phyloP scores from a whole-genome alignment of 108 stramenopile species.

The Cylindrotheca fusiformis region DNA sequence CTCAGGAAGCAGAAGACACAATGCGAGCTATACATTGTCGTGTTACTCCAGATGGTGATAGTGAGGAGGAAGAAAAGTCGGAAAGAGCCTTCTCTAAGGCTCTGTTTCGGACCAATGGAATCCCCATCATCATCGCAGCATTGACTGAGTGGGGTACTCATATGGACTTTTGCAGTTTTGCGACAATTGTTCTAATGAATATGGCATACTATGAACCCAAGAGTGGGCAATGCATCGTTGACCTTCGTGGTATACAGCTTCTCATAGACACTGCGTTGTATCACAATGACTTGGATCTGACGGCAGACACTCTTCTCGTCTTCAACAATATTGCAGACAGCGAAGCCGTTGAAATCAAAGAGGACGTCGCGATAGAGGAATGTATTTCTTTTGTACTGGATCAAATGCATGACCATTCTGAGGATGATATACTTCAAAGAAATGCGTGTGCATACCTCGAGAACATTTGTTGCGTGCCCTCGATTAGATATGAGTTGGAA shows the following conservation, averaged over 20 bases:
- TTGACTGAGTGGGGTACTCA: not conserved
- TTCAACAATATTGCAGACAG: not conserved
- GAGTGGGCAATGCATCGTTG: too few species aligned
- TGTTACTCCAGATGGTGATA: not conserved
- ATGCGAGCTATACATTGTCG: not conserved
- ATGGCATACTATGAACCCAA: not conserved
- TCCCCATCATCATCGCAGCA: not conserved
- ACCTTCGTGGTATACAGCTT: too few species aligned
- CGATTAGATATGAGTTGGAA: too few species aligned
- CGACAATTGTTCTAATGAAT: not conserved
- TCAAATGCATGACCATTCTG: not conserved
- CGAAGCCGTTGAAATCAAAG: not conserved
- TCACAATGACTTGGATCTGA: not conserved
- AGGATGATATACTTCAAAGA: not conserved
- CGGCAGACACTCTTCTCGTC: not conserved
- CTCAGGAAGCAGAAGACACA: not conserved
- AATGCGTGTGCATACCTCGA: not conserved
- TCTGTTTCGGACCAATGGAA: not conserved
- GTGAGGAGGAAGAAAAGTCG: not conserved
- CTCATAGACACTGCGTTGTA: too few species aligned
- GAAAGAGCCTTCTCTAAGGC: not conserved
- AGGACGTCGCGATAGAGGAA: not conserved
- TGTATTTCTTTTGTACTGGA: not conserved
- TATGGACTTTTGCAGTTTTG: not conserved
- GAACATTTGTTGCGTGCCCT: not conserved